phyloP scores from a whole-genome alignment of 2,329 filamentous ascomycete genomes.

The Ophiostoma tasmaniense region DNA sequence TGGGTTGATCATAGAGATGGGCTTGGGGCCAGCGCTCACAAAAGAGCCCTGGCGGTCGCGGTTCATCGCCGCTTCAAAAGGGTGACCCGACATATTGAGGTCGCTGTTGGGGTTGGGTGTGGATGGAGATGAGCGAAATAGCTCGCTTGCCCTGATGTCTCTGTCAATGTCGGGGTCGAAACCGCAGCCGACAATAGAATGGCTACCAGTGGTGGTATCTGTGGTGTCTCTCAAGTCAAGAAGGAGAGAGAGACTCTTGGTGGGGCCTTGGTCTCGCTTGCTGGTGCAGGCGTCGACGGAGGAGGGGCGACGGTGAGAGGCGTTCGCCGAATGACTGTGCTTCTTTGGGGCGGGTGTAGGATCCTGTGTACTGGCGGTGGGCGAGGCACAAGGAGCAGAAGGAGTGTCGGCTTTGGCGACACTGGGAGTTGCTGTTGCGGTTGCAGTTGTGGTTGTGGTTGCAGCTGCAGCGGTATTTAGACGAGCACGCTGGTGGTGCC shows the following conservation, averaged over 20 bases:
- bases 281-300: background rate
- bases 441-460: background rate
- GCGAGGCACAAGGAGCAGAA: background rate
- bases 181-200: constrained; percentile 5
- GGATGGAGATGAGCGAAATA: background rate
- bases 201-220: background rate
- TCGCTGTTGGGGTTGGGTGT: background rate
- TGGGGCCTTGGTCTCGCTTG: background rate
- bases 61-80: constrained; percentile 50
- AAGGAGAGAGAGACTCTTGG: background rate
- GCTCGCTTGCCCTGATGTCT: constrained; percentile 22
- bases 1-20: constrained; percentile 57
- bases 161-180: constrained; percentile 25
- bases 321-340: background rate
- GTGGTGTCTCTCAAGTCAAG: background rate
- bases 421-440: background rate
- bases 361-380: background rate
- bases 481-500: constrained; percentile 1
- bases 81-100: constrained; percentile 47
- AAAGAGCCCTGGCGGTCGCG: constrained; percentile 57
- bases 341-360: background rate
- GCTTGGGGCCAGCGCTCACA: constrained; percentile 56
- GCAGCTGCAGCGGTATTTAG: background rate
- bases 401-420: background rate
- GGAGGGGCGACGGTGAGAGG: background rate